Evolutionary conservation across 331 rosid genomes (phyloP).

Genomic region (Prunus yedoensis): DNA sequence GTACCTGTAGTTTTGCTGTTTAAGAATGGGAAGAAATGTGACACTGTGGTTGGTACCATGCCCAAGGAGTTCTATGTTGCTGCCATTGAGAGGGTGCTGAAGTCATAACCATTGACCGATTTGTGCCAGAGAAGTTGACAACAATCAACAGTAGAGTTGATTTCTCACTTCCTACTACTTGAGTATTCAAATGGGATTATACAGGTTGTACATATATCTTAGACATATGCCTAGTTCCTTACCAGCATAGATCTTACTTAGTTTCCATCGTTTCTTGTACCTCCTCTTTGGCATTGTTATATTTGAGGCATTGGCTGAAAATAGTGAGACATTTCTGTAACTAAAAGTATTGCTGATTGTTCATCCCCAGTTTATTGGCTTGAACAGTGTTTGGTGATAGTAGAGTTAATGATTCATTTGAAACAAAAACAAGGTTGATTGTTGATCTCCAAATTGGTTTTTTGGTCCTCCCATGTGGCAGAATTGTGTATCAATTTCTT

Average conservation of each 20-base stretch:
- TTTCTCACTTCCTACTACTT: not conserved
- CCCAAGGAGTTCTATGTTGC: conserved; percentile 88
- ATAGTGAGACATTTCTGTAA: not conserved
- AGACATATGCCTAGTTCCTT: conserved; percentile 14
- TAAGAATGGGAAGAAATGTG: conserved; percentile 76
- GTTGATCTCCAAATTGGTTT: not conserved
- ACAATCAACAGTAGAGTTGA: not conserved
- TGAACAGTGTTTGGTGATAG: conserved; percentile 12
- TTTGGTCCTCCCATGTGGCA: not conserved
- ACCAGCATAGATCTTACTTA: conserved; percentile 17
- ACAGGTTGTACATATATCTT: conserved; percentile 44
- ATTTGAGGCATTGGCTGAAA: not conserved
- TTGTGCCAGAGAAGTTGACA: not conserved
- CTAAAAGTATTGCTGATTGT: not conserved
- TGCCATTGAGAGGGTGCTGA: conserved; percentile 78
- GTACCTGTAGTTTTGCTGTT: conserved; percentile 89
- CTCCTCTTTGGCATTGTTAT: not conserved
- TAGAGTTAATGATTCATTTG: not conserved
- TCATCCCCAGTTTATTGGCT: not conserved
- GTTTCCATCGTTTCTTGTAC: not conserved
- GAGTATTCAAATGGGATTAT: conserved; percentile 13
- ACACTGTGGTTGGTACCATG: conserved; percentile 80
- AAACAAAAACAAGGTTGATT: not conserved
- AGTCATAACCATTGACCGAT: conserved; percentile 30
- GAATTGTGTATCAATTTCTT: not conserved